These are phyloP conservation scores for Daldinia eschscholtzii DNA, from an alignment of 2,329 filamentous ascomycete species.

Conservation along the genomic window DNA sequence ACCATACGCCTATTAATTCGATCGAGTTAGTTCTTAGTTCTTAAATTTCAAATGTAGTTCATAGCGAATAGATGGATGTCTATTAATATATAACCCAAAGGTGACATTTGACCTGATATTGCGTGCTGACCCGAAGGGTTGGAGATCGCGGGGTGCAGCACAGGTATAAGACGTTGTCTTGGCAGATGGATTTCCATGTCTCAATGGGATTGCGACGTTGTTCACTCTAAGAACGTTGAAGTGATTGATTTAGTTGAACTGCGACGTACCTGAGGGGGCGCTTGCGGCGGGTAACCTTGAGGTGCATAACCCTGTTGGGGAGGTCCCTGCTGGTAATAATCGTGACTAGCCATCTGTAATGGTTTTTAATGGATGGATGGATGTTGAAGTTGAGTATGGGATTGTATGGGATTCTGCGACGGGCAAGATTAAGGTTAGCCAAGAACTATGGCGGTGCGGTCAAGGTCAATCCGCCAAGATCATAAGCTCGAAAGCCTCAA, in stretches of 20 bases:
- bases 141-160: constrained; percentile 25
- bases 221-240: constrained; percentile 10
- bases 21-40: constrained; percentile 21
- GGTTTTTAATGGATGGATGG: constrained; percentile 18
- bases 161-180: constrained; percentile 24
- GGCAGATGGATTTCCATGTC: constrained; percentile 23
- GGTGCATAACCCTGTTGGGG: constrained; percentile 47
- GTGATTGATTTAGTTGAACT: constrained; percentile 15
- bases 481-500: constrained; percentile 26
- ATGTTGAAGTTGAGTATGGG: constrained; percentile 18
- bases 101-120: constrained; percentile 20
- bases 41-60: constrained; percentile 4
- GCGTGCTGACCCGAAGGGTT: constrained; percentile 25
- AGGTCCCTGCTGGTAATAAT: constrained; percentile 53
- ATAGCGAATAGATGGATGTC: neutral
- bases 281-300: constrained; percentile 57
- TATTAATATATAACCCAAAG: constrained; percentile 12
- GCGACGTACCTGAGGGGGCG: constrained; percentile 59
- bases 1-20: constrained; percentile 54
- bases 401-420: constrained; percentile 34
- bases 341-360: constrained; percentile 50
- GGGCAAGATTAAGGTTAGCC: constrained; percentile 27
- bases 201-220: constrained; percentile 28
- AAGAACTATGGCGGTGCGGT: constrained; percentile 25
- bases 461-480: constrained; percentile 13